phyloP scores from a whole-genome alignment of 768 basidiomycete species.

The Kwoniella heveanensis region DNA sequence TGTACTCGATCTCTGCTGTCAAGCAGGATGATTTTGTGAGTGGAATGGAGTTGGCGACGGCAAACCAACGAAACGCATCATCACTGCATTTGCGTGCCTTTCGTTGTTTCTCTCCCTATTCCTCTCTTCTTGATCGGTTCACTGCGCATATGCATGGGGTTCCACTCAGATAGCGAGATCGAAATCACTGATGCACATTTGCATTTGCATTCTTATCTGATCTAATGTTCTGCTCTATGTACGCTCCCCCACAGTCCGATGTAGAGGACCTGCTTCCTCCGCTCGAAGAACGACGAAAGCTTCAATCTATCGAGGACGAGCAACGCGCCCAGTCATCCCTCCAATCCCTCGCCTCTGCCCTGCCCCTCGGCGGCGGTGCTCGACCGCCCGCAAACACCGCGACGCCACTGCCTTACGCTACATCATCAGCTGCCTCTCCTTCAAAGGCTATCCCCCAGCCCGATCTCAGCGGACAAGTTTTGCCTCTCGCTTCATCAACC shows the following conservation, averaged over 20 bases:
- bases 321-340: constrained; percentile 23
- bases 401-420: constrained; percentile 21
- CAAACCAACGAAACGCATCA: too few relatives aligned
- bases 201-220: too few relatives aligned
- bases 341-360: constrained; percentile 37
- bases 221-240: too few relatives aligned
- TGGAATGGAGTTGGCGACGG: too few relatives aligned
- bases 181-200: too few relatives aligned
- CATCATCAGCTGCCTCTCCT: constrained; percentile 20
- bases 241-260: constrained; percentile 48
- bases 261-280: constrained; percentile 56
- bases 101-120: too few relatives aligned
- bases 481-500: constrained; percentile 2
- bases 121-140: too few relatives aligned
- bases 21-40: constrained; percentile 80
- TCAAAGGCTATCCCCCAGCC: constrained; percentile 20
- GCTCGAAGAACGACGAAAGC: constrained; percentile 49
- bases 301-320: constrained; percentile 57
- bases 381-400: background rate
- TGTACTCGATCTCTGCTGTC: constrained; percentile 90
- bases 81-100: too few relatives aligned
- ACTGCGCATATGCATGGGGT: too few relatives aligned
- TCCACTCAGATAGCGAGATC: too few relatives aligned
- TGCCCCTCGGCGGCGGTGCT: constrained; percentile 19
- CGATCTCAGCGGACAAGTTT: constrained; percentile 5